These are phyloP conservation scores for Geotrichum siamense DNA, from an alignment of 1,139 yeast species.

Conservation along the genomic window DNA sequence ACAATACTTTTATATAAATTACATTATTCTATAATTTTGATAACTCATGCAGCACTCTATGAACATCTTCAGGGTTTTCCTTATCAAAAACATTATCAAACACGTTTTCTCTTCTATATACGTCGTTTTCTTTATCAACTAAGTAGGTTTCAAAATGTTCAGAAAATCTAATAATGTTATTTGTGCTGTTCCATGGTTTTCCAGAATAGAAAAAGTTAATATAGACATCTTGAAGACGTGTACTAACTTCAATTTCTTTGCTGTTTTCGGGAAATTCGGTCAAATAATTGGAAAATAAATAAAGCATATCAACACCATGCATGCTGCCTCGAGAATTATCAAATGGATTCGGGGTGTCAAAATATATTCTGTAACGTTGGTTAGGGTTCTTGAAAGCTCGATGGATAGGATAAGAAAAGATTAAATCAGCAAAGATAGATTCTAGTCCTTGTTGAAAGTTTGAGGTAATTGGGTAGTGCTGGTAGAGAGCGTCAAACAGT, in stretches of 20 bases:
- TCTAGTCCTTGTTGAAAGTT: constrained; percentile 5
- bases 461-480: constrained; percentile 1
- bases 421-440: constrained; percentile 12
- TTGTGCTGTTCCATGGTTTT: constrained; percentile 5
- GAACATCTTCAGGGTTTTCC: constrained; percentile 1
- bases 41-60: not conserved
- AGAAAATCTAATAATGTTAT: not conserved
- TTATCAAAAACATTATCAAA: constrained; percentile 6
- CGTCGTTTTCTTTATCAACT: not conserved
- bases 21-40: constrained; percentile 2
- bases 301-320: constrained; percentile 18
- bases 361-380: constrained; percentile 5
- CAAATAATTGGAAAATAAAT: constrained; percentile 14
- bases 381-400: not conserved
- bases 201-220: constrained; percentile 10
- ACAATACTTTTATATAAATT: no score
- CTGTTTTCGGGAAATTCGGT: not conserved
- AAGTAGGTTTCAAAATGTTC: not conserved
- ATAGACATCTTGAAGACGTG: constrained; percentile 10
- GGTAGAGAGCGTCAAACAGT: constrained; percentile 1
- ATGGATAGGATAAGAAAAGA: constrained; percentile 16
- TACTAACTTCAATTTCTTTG: not conserved
- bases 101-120: constrained; percentile 2
- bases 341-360: constrained; percentile 17
- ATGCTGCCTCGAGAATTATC: constrained; percentile 7